Evolutionary conservation across 78 protist genomes (phyloP).

Genomic region (Dictyostelium intermedium): DNA sequence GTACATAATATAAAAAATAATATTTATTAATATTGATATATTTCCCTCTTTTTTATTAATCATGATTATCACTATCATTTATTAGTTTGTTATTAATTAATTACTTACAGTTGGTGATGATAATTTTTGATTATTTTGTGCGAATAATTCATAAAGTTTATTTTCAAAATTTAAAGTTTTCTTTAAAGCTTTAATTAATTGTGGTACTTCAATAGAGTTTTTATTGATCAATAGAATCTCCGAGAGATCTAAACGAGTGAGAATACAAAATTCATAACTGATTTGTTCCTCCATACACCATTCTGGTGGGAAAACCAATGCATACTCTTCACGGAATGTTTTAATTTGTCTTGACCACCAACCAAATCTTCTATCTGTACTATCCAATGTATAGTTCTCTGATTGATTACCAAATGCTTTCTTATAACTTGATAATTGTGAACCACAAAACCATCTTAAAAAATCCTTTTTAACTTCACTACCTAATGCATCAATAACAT

Average conservation of each 20-base stretch:
- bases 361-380: conserved; percentile 58
- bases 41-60: background rate
- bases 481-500: conserved; percentile 75
- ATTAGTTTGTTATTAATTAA: background rate
- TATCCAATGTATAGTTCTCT: conserved; percentile 24
- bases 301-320: conserved; percentile 63
- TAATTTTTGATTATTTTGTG: background rate
- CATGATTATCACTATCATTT: background rate
- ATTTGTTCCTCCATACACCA: conserved; percentile 79
- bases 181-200: conserved; percentile 44
- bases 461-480: conserved; percentile 46
- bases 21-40: too few relatives aligned
- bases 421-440: conserved; percentile 33
- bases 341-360: conserved; percentile 35
- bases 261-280: conserved; percentile 68
- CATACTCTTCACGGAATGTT: conserved; percentile 28
- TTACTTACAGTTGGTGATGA: conserved; percentile 6
- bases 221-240: conserved; percentile 6
- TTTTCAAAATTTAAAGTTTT: conserved; percentile 78
- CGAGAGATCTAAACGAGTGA: conserved; percentile 28
- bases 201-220: conserved; percentile 25
- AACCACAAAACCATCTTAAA: conserved; percentile 71
- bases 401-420: conserved; percentile 25
- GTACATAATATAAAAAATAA: background rate
- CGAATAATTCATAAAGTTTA: conserved; percentile 25